Evolutionary conservation across 768 basidiomycete species (phyloP).

Genomic region (Holtermannia corniformis): DNA sequence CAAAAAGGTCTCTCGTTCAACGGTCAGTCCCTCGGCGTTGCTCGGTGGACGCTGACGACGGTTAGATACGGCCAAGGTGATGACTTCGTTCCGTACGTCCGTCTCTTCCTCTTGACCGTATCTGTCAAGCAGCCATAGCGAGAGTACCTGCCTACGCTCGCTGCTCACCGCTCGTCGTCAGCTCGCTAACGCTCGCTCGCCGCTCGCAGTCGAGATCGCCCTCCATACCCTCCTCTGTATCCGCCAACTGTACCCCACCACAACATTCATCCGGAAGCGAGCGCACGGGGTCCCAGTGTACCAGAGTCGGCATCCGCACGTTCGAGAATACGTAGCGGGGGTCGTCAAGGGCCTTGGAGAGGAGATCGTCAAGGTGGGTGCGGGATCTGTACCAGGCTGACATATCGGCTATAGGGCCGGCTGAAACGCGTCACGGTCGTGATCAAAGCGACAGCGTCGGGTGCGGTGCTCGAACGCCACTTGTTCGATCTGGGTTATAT

Average conservation of each 20-base stretch:
- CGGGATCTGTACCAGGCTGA: constrained; percentile 1
- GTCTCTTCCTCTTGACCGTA: not conserved
- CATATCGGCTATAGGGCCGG: constrained; percentile 55
- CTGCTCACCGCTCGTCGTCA: not conserved
- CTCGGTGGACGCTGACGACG: not conserved
- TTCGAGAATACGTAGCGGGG: constrained; percentile 83
- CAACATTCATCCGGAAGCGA: constrained; percentile 74
- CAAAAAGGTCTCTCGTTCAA: not conserved
- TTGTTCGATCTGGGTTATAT: constrained; percentile 78
- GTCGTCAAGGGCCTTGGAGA: constrained; percentile 71
- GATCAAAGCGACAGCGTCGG: constrained; percentile 64
- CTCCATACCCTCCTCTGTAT: constrained; percentile 87
- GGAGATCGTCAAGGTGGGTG: constrained; percentile 56
- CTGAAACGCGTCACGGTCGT: constrained; percentile 72
- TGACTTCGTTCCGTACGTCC: constrained; percentile 32
- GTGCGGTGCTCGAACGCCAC: constrained; percentile 77
- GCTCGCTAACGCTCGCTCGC: not conserved
- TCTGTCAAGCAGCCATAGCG: not conserved
- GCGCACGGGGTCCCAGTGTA: constrained; percentile 87
- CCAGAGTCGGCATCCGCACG: constrained; percentile 78
- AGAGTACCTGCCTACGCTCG: not conserved
- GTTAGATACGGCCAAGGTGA: constrained; percentile 27
- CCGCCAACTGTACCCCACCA: constrained; percentile 79
- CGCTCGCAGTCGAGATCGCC: constrained; percentile 73
- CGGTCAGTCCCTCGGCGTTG: not conserved